phyloP scores from a whole-genome alignment of 73 alveolate species.

The Paramecium pentaurelia region DNA sequence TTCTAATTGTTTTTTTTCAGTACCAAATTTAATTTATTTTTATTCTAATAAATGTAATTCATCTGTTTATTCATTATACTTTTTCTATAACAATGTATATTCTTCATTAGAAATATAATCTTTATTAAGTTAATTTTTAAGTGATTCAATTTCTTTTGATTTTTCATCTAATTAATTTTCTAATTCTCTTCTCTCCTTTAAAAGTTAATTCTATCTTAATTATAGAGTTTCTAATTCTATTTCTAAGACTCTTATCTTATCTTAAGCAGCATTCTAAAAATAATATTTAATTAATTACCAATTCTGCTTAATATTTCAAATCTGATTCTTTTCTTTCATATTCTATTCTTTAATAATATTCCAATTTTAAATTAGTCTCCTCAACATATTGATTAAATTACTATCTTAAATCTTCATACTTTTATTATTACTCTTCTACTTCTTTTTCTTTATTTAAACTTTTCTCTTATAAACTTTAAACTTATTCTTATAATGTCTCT shows the following conservation, averaged over 20 bases:
- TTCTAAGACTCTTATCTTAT: not conserved
- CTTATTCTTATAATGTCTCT: not conserved
- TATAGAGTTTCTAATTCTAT: not conserved
- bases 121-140: not conserved
- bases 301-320: not conserved
- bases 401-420: not conserved
- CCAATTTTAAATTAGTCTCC: not conserved
- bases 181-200: conserved; percentile 18
- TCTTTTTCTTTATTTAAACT: not conserved
- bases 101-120: conserved; percentile 37
- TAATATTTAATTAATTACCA: not conserved
- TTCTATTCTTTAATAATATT: not conserved
- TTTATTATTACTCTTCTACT: not conserved
- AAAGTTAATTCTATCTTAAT: not conserved
- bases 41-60: conserved; percentile 12
- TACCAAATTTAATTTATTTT: not conserved
- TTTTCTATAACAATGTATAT: not conserved
- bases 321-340: not conserved
- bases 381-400: not conserved
- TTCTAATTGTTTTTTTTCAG: not conserved
- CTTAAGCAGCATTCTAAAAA: not conserved
- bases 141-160: not conserved
- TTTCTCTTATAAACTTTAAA: not conserved
- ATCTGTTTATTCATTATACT: not conserved
- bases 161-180: not conserved